Base-by-base conservation (phyloP, 805 yeast species). In the Jamesozyma jinghongensis region DNA sequence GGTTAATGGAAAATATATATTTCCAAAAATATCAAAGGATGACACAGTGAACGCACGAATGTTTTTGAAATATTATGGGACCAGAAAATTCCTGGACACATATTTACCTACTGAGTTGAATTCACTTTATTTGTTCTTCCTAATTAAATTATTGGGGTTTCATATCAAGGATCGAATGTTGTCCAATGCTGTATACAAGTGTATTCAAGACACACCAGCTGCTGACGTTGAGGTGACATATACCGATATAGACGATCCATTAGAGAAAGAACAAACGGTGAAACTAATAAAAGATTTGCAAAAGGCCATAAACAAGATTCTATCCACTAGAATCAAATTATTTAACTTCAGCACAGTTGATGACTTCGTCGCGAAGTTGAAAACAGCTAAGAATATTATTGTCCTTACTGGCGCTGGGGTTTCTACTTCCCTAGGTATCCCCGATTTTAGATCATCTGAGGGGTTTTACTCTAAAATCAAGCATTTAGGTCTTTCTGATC, bases 351-450 rank as follows among this genome's bases (percentile, higher is more conserved):
- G 69, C 39, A 73, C 79, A 0, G 53, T 85, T 3, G 81, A 78
- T 13, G 77, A 79, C 44, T 76, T 81, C 1, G 61, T 75, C 2
- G 65, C 65, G 2, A 71, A 71, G 27, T 66, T 88, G 19, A 49
- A 66, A n/a, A 63, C 63, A 4, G 75, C 92, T 1, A 54, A 69
- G 14, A 80, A 75, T 32, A 70, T 87, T 13, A 54, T 88, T 43
- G 86, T 87, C 0, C 59, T 87, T 14, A 85, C 95, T 0, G 97
- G 97, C 10, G 97, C 97, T 1, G 97, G 97, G 19, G 85, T 87
- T 41, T 83, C 94, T 32, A 86, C 96, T 2, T 77, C 86, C 1
- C 65, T 86, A 41, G 96, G 96, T 4, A 87, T 86, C 40, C 96
- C 96, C 0, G 96, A 86, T 62, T 86, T 87, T 63, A 71, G 97